These are phyloP conservation scores for Arthrobotrys pseudoclavata DNA, from an alignment of 2,329 filamentous ascomycete species.

Conservation along the genomic window DNA sequence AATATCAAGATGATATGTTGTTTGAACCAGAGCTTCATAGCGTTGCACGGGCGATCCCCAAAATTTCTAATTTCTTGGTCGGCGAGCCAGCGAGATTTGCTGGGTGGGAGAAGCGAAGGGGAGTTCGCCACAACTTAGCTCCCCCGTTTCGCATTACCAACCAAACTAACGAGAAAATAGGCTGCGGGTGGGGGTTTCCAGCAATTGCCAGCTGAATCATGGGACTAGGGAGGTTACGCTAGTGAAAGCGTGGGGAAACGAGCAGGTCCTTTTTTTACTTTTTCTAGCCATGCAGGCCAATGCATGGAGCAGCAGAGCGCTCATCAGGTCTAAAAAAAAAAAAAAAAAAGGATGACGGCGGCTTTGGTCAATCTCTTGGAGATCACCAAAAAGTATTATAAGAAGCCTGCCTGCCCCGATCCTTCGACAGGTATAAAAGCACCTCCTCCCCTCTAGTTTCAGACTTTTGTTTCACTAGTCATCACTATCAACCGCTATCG, in stretches of 20 bases:
- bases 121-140: slow-evolving; percentile 54
- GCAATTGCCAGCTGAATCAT: slow-evolving; percentile 59
- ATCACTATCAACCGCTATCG: slow-evolving; percentile 31
- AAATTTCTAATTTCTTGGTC: slow-evolving; percentile 52
- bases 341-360: slow-evolving; percentile 51
- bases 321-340: slow-evolving; percentile 50
- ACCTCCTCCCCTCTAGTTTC: slow-evolving; percentile 47
- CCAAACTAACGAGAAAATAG: slow-evolving; percentile 54
- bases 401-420: slow-evolving; percentile 34
- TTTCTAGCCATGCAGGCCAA: slow-evolving; percentile 56
- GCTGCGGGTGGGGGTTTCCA: slow-evolving; percentile 57
- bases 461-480: slow-evolving; percentile 53
- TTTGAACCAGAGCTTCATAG: slow-evolving; percentile 6
- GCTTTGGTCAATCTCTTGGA: slow-evolving; percentile 54
- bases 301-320: slow-evolving; percentile 55
- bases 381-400: slow-evolving; percentile 51
- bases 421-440: slow-evolving; percentile 47
- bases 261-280: slow-evolving; percentile 50
- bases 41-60: slow-evolving; percentile 53
- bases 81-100: slow-evolving; percentile 59
- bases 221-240: slow-evolving; percentile 55
- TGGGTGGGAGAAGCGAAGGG: slow-evolving; percentile 49
- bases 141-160: slow-evolving; percentile 60
- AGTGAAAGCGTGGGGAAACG: slow-evolving; percentile 59
- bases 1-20: slow-evolving; percentile 13